phyloP scores from a whole-genome alignment of 345 rosid species.

The Clausena lansium region DNA sequence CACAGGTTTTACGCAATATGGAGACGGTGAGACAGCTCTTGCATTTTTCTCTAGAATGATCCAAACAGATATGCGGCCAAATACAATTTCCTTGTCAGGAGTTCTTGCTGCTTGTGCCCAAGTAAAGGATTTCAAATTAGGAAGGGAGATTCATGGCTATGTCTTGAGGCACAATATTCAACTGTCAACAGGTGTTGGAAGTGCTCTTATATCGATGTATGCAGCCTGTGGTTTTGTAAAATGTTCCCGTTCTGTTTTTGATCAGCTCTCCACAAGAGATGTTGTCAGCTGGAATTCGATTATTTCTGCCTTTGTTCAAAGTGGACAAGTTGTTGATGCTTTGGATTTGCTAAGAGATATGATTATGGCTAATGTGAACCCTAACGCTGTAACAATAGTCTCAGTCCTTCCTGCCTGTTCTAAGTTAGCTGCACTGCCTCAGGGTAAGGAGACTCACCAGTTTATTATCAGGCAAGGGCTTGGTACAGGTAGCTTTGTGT shows the following conservation, averaged over 20 bases:
- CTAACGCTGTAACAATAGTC: constrained; percentile 33
- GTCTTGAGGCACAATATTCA: constrained; percentile 19
- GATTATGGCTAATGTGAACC: constrained; percentile 26
- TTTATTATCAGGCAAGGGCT: constrained; percentile 34
- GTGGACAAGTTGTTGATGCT: constrained; percentile 19
- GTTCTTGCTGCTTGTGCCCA: constrained; percentile 29
- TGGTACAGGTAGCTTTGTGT: constrained; percentile 19
- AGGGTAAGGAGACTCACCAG: constrained; percentile 44
- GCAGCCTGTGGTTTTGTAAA: constrained; percentile 24
- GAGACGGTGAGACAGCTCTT: constrained; percentile 24
- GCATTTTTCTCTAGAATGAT: constrained; percentile 28
- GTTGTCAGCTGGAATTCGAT: constrained; percentile 36
- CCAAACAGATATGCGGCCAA: constrained; percentile 31
- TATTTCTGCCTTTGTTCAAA: constrained; percentile 26
- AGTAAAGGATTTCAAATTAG: constrained; percentile 24
- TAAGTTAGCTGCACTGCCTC: constrained; percentile 33
- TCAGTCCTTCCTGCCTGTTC: constrained; percentile 43
- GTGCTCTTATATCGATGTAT: constrained; percentile 35
- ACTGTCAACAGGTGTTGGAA: constrained; percentile 28
- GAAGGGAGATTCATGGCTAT: constrained; percentile 30
- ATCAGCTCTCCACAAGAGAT: constrained; percentile 29
- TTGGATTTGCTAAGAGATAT: constrained; percentile 30
- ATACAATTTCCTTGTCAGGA: constrained; percentile 35
- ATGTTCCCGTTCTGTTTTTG: constrained; percentile 24
- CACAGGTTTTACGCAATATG: constrained; percentile 29